Percentiles rank a stretch among this genome's conserved stretches.
These are phyloP conservation scores for Apiospora phragmitis DNA, from an alignment of 2,329 filamentous ascomycete species.

Conservation along the genomic window DNA sequence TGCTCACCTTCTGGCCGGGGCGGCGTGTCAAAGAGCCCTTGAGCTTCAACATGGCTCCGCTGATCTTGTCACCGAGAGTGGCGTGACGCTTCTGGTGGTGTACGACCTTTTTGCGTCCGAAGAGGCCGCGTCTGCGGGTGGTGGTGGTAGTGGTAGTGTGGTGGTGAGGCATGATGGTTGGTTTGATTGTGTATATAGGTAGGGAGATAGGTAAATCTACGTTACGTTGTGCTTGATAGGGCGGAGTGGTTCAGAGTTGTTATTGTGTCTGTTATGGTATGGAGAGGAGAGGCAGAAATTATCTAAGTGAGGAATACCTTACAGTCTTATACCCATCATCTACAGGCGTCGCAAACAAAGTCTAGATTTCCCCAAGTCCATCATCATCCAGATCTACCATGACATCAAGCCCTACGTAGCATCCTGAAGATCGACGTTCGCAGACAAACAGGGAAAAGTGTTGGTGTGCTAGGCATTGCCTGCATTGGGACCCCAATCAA, in stretches of 20 bases:
- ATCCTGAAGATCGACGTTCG: conserved; percentile 14
- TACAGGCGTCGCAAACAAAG: neutral
- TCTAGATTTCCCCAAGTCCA: neutral
- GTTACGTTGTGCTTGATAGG: neutral
- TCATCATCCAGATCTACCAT: conserved; percentile 7
- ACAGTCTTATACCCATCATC: conserved; percentile 8
- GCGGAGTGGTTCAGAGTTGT: neutral
- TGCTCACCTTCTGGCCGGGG: conserved; percentile 70
- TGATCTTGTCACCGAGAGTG: conserved; percentile 74
- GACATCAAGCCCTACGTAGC: conserved; percentile 16
- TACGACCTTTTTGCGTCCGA: conserved; percentile 41
- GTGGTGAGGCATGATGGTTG: conserved; percentile 5
- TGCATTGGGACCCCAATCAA: neutral
- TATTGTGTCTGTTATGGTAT: neutral
- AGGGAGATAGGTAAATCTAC: neutral
- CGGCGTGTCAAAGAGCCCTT: conserved; percentile 68
- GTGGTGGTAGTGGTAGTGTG: conserved; percentile 1
- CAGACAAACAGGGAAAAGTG: neutral
- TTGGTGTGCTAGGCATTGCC: neutral
- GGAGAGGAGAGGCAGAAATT: neutral
- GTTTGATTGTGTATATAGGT: neutral
- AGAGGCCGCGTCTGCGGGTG: conserved; percentile 41
- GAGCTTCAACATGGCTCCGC: conserved; percentile 72
- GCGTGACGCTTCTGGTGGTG: conserved; percentile 69
- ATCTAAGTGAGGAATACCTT: neutral